Evolutionary conservation across 495 filamentous ascomycete species (phyloP).

Genomic region (Aeminium ludgeri): DNA sequence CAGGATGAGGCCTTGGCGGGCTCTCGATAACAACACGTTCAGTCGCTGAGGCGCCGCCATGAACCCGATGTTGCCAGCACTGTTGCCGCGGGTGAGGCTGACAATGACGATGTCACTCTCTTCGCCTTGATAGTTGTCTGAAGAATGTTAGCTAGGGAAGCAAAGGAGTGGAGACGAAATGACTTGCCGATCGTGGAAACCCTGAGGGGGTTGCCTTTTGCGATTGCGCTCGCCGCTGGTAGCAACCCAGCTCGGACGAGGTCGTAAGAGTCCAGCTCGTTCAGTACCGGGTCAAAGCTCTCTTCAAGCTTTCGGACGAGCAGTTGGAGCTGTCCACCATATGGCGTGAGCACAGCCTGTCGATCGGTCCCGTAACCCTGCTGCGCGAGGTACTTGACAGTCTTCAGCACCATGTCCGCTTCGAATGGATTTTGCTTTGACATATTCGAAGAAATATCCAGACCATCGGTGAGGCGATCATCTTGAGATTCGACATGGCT

Average conservation of each 20-base stretch:
- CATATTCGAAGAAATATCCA: constrained; percentile 31
- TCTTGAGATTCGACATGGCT: constrained; percentile 32
- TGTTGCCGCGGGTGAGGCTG: constrained; percentile 51
- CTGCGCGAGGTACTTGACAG: constrained; percentile 54
- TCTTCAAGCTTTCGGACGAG: constrained; percentile 39
- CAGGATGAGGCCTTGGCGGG: constrained; percentile 49
- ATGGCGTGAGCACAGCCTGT: constrained; percentile 50
- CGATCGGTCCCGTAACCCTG: constrained; percentile 56
- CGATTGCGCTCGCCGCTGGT: constrained; percentile 33
- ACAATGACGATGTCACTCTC: constrained; percentile 61
- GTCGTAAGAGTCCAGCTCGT: constrained; percentile 54
- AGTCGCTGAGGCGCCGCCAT: constrained; percentile 50
- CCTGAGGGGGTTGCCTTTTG: constrained; percentile 34
- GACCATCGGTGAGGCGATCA: constrained; percentile 32
- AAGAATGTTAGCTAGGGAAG: too few species aligned
- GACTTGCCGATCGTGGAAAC: constrained; percentile 57
- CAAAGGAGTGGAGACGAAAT: too few species aligned
- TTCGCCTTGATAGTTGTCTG: constrained; percentile 71
- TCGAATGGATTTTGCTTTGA: constrained; percentile 55
- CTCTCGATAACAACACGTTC: constrained; percentile 58
- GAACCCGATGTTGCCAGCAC: constrained; percentile 50
- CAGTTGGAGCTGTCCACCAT: constrained; percentile 43
- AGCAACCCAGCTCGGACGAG: constrained; percentile 49
- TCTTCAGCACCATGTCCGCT: constrained; percentile 47
- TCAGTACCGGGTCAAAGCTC: constrained; percentile 44